Conservation (phyloP, 2,329 filamentous ascomycete species). For the Cadophora gregata region DNA sequence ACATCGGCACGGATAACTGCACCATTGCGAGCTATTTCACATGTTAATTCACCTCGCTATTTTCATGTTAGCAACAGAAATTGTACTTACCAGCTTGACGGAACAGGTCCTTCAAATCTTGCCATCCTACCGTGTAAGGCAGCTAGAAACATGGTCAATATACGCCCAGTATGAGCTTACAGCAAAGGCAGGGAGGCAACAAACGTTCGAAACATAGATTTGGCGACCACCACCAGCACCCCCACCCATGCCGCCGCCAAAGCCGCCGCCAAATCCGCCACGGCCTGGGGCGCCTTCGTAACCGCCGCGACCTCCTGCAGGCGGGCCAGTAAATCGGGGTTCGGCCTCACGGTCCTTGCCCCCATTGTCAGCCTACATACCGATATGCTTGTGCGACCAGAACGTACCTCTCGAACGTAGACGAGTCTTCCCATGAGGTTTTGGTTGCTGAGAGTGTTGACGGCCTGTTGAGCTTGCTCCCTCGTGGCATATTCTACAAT, state of each 20-base stretch:
- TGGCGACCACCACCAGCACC: conserved; percentile 76
- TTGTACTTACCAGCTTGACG: conserved; percentile 86
- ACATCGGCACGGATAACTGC: conserved; percentile 94
- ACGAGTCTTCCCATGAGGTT: conserved; percentile 98
- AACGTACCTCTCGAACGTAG: conserved; percentile 91
- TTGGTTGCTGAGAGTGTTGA: conserved; percentile 98
- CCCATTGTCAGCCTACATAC: neutral
- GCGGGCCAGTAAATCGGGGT: conserved; percentile 87
- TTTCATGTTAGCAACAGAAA: conserved; percentile 38
- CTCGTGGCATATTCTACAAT: conserved; percentile 99
- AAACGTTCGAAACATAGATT: conserved; percentile 97
- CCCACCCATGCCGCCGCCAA: conserved; percentile 53
- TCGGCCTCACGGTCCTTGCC: conserved; percentile 93
- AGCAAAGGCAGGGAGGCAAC: conserved; percentile 55
- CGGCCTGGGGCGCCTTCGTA: conserved; percentile 54
- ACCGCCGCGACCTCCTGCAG: conserved; percentile 67
- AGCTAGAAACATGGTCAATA: conserved; percentile 66
- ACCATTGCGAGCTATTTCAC: conserved; percentile 63
- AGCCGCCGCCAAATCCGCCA: conserved; percentile 54
- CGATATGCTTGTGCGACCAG: neutral
- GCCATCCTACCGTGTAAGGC: conserved; percentile 97
- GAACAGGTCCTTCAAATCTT: conserved; percentile 98
- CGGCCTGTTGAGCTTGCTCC: conserved; percentile 98
- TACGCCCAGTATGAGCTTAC: conserved; percentile 39
- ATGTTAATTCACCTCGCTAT: conserved; percentile 36